These are phyloP conservation scores for Backusella morwellensis DNA, from an alignment of 192 early-diverging fungal genomes.

Conservation along the genomic window DNA sequence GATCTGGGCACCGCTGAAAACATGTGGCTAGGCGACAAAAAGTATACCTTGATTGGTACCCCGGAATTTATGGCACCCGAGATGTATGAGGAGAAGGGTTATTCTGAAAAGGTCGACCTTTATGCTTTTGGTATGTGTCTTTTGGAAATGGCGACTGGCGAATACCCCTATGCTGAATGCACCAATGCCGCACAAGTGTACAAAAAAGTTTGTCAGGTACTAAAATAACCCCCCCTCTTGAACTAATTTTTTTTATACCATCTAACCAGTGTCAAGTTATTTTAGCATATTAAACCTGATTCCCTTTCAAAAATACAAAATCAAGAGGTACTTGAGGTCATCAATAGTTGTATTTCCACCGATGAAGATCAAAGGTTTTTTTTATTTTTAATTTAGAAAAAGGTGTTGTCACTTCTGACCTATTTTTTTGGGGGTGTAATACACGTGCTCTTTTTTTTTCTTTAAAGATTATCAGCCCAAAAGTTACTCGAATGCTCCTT, in stretches of 20 bases:
- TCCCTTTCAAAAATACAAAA: conserved; percentile 60
- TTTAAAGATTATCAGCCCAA: conserved; percentile 58
- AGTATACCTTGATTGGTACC: conserved; percentile 76
- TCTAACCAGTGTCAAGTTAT: neutral
- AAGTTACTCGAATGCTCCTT: conserved; percentile 72
- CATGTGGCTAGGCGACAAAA: conserved; percentile 71
- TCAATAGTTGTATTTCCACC: conserved; percentile 57
- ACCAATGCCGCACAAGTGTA: conserved; percentile 78
- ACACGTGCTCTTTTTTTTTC: neutral
- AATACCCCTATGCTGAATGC: conserved; percentile 80
- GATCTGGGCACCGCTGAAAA: conserved; percentile 76
- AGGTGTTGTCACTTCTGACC: neutral
- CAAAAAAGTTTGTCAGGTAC: conserved; percentile 70
- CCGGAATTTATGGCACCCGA: conserved; percentile 86
- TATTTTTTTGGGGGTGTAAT: neutral
- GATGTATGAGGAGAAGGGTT: conserved; percentile 81
- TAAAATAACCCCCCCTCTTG: neutral
- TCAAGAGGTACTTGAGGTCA: conserved; percentile 61
- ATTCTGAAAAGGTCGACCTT: conserved; percentile 80
- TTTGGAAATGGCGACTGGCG: conserved; percentile 78
- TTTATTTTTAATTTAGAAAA: neutral
- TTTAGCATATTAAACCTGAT: conserved; percentile 71
- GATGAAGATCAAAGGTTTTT: conserved; percentile 59
- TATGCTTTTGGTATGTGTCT: conserved; percentile 84
- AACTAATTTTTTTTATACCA: neutral